A percentile compares a stretch with the other conserved stretches of the same genome.
These are phyloP conservation scores for Juncus inflexus DNA, from an alignment of 176 grass and related monocot genomes.

Conservation along the genomic window DNA sequence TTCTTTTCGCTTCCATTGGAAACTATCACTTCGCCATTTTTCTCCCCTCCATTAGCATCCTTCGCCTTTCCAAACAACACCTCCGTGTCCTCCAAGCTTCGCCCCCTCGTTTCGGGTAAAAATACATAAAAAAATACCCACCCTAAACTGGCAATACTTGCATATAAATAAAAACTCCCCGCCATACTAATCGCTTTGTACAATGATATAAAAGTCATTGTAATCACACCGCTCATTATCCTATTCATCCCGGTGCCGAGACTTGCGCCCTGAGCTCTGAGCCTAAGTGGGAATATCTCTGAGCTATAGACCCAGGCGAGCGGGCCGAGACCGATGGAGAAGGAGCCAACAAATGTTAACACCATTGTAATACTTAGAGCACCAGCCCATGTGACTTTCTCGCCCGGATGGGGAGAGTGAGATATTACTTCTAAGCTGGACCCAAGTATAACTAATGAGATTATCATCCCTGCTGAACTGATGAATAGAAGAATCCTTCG, in stretches of 20 bases:
- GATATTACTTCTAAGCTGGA: constrained; percentile 44
- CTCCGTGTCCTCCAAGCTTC: constrained; percentile 75
- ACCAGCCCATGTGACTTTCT: constrained; percentile 37
- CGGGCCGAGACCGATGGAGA: constrained; percentile 61
- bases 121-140: constrained; percentile 79
- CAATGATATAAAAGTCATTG: constrained; percentile 87
- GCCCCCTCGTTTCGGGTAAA: constrained; percentile 75
- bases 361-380: constrained; percentile 58
- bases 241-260: constrained; percentile 70
- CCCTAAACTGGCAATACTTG: constrained; percentile 38
- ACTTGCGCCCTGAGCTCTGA: constrained; percentile 68
- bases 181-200: constrained; percentile 59
- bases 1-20: neutral
- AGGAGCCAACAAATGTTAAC: constrained; percentile 69
- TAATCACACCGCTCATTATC: constrained; percentile 65
- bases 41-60: constrained; percentile 28
- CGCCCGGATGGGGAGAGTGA: constrained; percentile 30
- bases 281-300: constrained; percentile 80
- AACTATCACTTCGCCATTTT: constrained; percentile 7
- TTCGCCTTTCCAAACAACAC: constrained; percentile 63
- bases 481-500: constrained; percentile 65
- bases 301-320: constrained; percentile 88
- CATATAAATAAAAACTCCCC: constrained; percentile 87
- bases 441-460: constrained; percentile 56
- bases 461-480: constrained; percentile 74